Evolutionary conservation across 495 filamentous ascomycete genomes (phyloP), one percentile per base, ranked within the genome.

Genomic region (Aspergillus carlsbadensis): DNA sequence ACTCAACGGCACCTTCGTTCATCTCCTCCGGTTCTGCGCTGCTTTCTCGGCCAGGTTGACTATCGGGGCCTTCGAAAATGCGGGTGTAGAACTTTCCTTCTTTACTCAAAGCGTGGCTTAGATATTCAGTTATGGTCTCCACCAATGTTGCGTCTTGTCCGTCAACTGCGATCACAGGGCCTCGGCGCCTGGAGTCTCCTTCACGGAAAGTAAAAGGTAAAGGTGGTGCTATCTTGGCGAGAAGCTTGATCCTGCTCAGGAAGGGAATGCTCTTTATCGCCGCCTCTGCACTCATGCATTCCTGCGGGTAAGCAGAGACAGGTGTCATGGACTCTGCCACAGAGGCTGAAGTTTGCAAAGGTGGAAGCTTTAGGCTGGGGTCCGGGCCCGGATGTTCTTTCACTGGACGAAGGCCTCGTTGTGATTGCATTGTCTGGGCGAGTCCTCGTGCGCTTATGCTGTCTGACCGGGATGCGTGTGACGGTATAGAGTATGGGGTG

Each of bases 91-190:
- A 88, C 46, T 84, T 84, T 6, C 75, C 70, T 58, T 81, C 80
- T 42, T 76, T 81, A 20, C 65, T 69, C 21, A 96, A 65, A 18
- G 79, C 78, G 8, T 78, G 77, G 39, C 84, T 80, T 3, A 96
- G 81, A 58, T 86, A 85, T 17, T 75, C 67, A 1, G 83, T 77
- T 6, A 91, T 78, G 6, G 73, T 66, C 40, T 76, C 74, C 10
- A 88, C 73, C 11, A 86, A 62, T 1, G 67, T 59, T 2, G 68
- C 62, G 47, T 88, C 80, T 20, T 87, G 72, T 13, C 92, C 91
- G 65, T 98, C 94, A 20, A 98, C 69, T 0, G 90, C 86, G 43
- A 98, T 85, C 22, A 97, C 80, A 1, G 89, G 81, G 0, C 95
- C 92, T 37, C 92, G 81, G 21, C 77, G 69, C 51, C 70, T 71